Evolutionary conservation across 768 basidiomycete genomes (phyloP), one percentile per base, ranked within the genome.

Genomic region (Lentinula boryana): DNA sequence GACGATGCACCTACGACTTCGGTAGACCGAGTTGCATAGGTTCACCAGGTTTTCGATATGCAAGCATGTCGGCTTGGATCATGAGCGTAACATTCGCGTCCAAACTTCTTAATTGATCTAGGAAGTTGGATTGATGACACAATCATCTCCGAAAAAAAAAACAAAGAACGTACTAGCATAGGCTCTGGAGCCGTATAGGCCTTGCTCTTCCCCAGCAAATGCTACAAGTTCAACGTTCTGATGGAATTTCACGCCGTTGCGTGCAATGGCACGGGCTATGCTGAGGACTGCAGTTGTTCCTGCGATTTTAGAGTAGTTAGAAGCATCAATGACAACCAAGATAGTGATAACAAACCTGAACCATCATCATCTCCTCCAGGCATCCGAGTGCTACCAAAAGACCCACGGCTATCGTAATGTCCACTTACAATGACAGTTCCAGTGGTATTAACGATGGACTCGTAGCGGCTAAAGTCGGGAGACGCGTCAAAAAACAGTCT

Each of bases 131-230:
- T 49, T 65, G 46, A 57, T 7, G 52, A 54, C 27, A 7, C 15
- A 52, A 38, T 36, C 12, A 33, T 21, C 33, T 27, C 31, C 35
- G 10, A 18, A 53, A 8, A 53, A 46, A 38, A 9, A 21, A 15
- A 18, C 35, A 50, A 61, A 35, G n/a, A 36, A 77, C 89, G 69
- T 69, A 92, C 92, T 76, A 13, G 94, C 87, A 70, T 95, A 95
- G 6, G 86, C 85, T 63, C 73, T 81, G 21, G 88, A 91, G 32
- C 95, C 95, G 13, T 84, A 70, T 15, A 95, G 73, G 4, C 95
- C 95, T 68, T 97, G 95, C 66, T 97, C 95, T 69, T 97, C 95
- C 5, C 94, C 95, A 1, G 93, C 89, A 66, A 96, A 96, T 53
- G 87, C 84, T 43, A 84, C 86, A 8, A 97, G 78, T 65, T 92